A percentile compares a stretch with the other conserved stretches of the same genome.
Conservation (phyloP, 2,329 filamentous ascomycete species). For the Xylariales sp. region DNA sequence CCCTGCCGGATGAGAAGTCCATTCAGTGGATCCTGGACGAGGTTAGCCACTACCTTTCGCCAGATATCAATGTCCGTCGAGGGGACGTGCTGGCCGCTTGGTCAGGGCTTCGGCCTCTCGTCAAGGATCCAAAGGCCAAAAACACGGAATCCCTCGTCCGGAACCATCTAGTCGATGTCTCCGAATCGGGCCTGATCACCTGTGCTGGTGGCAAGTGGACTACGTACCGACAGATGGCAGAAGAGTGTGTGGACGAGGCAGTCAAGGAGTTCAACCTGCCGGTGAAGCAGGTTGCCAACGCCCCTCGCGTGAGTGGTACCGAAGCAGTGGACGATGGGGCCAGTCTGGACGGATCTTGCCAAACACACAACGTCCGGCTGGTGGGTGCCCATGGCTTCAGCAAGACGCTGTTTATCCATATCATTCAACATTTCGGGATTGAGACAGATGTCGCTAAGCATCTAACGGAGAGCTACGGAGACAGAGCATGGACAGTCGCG, state of each 20-base stretch:
- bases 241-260: conserved; percentile 81
- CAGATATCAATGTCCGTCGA: conserved; percentile 78
- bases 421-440: conserved; percentile 88
- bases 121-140: conserved; percentile 79
- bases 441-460: conserved; percentile 92
- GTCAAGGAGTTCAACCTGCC: conserved; percentile 63
- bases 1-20: conserved; percentile 74
- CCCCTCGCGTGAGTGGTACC: conserved; percentile 65
- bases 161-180: conserved; percentile 78
- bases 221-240: conserved; percentile 88
- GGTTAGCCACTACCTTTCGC: conserved; percentile 74
- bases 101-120: conserved; percentile 82
- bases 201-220: conserved; percentile 92
- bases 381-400: conserved; percentile 83
- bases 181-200: conserved; percentile 74
- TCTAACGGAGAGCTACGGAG: conserved; percentile 81
- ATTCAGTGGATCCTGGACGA: conserved; percentile 86
- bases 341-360: conserved; percentile 61
- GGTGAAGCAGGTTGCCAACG: conserved; percentile 51
- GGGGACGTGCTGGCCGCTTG: conserved; percentile 87
- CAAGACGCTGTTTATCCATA: conserved; percentile 86
- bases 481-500: conserved; percentile 87
- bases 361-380: conserved; percentile 77
- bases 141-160: conserved; percentile 85
- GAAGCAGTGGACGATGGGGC: conserved; percentile 67